phyloP scores from a whole-genome alignment of 225 moss, liverwort and hornwort genomes.

The Pseudisothecium myosuroides region DNA sequence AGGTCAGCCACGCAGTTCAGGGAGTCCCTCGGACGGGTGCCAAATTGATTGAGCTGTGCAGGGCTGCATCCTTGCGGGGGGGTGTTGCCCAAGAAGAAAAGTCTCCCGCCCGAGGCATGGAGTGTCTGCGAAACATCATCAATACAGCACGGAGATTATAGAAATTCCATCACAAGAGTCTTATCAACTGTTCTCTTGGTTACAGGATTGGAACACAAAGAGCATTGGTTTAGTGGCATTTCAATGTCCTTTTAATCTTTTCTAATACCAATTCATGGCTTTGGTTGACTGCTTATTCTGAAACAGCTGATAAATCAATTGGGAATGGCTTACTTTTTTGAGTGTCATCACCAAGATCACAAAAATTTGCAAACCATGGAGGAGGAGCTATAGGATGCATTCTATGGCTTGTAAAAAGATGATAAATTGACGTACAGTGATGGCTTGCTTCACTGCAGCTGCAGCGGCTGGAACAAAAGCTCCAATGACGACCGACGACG shows the following conservation, averaged over 20 bases:
- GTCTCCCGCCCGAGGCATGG: conserved; percentile 4
- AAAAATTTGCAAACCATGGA: not conserved
- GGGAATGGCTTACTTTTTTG: not conserved
- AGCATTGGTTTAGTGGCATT: not conserved
- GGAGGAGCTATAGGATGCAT: too few species aligned
- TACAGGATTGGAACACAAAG: not conserved
- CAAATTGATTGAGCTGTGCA: conserved; percentile 1
- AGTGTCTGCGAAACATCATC: conserved; percentile 7
- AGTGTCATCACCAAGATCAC: not conserved
- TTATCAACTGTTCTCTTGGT: not conserved
- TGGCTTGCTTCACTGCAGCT: conserved; percentile 13
- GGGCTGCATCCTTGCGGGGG: conserved; percentile 31
- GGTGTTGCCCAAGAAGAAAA: conserved; percentile 26
- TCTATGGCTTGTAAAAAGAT: not conserved
- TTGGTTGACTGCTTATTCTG: not conserved
- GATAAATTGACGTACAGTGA: not conserved
- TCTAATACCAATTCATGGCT: not conserved
- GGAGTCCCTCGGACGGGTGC: not conserved
- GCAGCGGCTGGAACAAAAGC: conserved; percentile 11
- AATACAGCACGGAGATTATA: not conserved
- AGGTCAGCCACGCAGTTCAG: conserved; percentile 6
- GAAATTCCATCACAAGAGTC: not conserved
- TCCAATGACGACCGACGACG: not conserved
- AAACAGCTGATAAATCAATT: not conserved
- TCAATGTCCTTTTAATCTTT: not conserved